A percentile compares a stretch with the other conserved stretches of the same genome.
Conservation (phyloP, 768 basidiomycete species). For the Lyophyllum semitale region DNA sequence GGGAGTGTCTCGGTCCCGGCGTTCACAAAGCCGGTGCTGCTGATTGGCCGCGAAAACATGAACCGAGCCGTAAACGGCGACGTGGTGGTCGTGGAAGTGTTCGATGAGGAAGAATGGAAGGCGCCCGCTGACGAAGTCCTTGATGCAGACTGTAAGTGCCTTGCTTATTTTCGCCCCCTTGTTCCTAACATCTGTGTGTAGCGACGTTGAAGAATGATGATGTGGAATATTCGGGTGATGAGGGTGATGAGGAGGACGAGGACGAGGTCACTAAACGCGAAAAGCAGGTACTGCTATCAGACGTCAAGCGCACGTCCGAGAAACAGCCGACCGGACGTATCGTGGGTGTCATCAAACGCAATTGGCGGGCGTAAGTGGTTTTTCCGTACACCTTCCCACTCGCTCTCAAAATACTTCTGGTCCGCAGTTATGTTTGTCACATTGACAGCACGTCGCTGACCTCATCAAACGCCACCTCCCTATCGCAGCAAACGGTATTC, state of each 20-base stretch:
- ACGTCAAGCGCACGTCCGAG: slow-evolving; percentile 46
- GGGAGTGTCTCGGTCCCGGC: slow-evolving; percentile 79
- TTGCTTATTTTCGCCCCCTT: neutral
- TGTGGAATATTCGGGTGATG: slow-evolving; percentile 72
- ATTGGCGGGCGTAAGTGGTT: slow-evolving; percentile 85
- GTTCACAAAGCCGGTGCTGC: slow-evolving; percentile 76
- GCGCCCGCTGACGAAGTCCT: slow-evolving; percentile 90
- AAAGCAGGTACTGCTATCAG: slow-evolving; percentile 39
- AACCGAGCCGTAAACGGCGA: slow-evolving; percentile 95
- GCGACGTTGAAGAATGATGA: slow-evolving; percentile 87
- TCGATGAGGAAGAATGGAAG: slow-evolving; percentile 89
- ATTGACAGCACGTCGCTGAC: slow-evolving; percentile 89
- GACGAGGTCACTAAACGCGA: slow-evolving; percentile 40
- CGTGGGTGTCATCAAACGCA: slow-evolving; percentile 91
- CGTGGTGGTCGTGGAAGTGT: slow-evolving; percentile 86
- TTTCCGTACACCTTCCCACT: slow-evolving; percentile 5
- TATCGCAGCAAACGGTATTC: slow-evolving; percentile 88
- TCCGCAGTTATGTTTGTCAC: slow-evolving; percentile 84
- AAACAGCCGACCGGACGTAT: slow-evolving; percentile 90
- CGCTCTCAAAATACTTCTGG: neutral
- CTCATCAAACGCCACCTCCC: slow-evolving; percentile 73
- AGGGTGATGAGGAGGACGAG: slow-evolving; percentile 47
- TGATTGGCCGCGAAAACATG: slow-evolving; percentile 91
- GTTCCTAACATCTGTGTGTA: slow-evolving; percentile 25
- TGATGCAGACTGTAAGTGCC: slow-evolving; percentile 79